These are phyloP conservation scores for Kluyveromyces aestuarii DNA, from an alignment of 805 yeast genomes.

Conservation along the genomic window DNA sequence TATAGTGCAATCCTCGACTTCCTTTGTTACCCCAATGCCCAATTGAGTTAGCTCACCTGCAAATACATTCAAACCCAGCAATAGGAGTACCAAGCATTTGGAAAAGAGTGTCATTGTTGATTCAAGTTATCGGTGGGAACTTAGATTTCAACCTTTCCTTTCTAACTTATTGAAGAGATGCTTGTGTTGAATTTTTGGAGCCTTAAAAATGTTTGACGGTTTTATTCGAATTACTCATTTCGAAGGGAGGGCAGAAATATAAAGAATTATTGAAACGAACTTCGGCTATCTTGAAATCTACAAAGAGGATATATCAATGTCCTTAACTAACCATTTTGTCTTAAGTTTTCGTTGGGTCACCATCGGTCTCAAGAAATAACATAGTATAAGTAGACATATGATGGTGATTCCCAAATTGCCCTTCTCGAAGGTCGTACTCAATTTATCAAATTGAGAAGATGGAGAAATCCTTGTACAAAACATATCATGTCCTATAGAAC, in stretches of 20 bases:
- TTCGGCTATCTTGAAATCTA: background rate
- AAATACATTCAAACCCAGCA: constrained; percentile 2
- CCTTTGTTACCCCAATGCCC: constrained; percentile 37
- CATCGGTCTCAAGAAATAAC: constrained; percentile 46
- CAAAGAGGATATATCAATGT: constrained; percentile 1
- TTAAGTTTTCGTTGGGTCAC: constrained; percentile 46
- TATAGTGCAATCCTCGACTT: constrained; percentile 45
- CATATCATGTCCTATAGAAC: constrained; percentile 57
- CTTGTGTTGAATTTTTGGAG: background rate
- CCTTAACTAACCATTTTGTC: constrained; percentile 39
- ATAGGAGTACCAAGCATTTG: background rate
- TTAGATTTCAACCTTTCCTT: too few relatives aligned
- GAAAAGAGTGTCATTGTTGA: background rate
- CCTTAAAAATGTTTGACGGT: background rate
- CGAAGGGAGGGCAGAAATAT: background rate
- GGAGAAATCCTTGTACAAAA: constrained; percentile 77
- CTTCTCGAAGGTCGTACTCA: constrained; percentile 61
- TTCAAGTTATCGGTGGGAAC: too few relatives aligned
- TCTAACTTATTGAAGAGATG: too few relatives aligned
- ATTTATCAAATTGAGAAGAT: constrained; percentile 71
- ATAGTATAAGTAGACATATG: constrained; percentile 37
- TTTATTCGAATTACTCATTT: too few relatives aligned
- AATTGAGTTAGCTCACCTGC: constrained; percentile 22
- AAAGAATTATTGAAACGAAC: too few relatives aligned
- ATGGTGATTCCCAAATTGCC: constrained; percentile 54